Evolutionary conservation across 148 eudicot genomes (phyloP).

Genomic region (Rhododendron williamsianum): DNA sequence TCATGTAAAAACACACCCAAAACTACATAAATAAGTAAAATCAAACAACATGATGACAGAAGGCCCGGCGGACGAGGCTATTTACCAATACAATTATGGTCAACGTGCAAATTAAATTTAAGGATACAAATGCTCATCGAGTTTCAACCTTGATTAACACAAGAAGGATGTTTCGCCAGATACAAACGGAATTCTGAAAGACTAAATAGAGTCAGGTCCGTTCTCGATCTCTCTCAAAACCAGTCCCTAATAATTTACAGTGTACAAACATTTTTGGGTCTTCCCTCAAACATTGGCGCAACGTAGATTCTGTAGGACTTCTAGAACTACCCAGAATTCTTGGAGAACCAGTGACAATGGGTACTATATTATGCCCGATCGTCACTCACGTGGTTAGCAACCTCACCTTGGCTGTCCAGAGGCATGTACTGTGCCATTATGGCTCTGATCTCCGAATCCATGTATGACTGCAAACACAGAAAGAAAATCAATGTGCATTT

Average conservation of each 20-base stretch:
- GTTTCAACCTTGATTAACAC: not conserved
- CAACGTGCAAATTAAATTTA: conserved; percentile 1
- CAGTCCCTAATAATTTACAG: conserved; percentile 25
- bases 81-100: not conserved
- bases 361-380: conserved; percentile 39
- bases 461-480: conserved; percentile 56
- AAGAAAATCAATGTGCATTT: not conserved
- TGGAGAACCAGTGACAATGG: not conserved
- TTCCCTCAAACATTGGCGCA: not conserved
- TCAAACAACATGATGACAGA: not conserved
- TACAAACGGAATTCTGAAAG: not conserved
- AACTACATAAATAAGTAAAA: not conserved
- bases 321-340: not conserved
- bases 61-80: not conserved
- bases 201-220: conserved; percentile 7
- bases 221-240: conserved; percentile 10
- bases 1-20: not conserved
- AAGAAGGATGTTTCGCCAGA: not conserved
- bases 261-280: not conserved
- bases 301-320: conserved; percentile 6
- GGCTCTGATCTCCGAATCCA: conserved; percentile 98
- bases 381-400: conserved; percentile 49
- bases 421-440: conserved; percentile 98
- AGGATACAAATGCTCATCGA: not conserved
- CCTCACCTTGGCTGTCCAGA: conserved; percentile 76